Percentiles rank a stretch among this genome's conserved stretches.
phyloP scores from a whole-genome alignment of 495 filamentous ascomycete genomes.

The Lasiosphaeria ovina region DNA sequence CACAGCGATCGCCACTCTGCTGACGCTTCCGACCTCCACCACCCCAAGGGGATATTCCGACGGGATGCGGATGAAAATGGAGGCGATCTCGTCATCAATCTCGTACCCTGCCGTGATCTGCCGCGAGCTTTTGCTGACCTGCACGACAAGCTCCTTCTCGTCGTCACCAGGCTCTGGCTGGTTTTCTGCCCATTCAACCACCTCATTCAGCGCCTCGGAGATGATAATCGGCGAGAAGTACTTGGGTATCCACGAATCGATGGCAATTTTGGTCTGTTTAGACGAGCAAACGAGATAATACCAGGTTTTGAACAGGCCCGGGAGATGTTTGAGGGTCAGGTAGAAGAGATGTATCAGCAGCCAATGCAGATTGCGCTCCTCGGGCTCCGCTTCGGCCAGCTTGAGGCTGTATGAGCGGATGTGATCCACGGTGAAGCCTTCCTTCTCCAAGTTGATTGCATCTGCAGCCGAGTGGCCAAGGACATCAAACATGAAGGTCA shows the following conservation, averaged over 20 bases:
- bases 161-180: conserved; percentile 54
- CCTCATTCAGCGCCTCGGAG: conserved; percentile 64
- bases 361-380: conserved; percentile 72
- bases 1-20: conserved; percentile 67
- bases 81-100: conserved; percentile 80
- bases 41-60: conserved; percentile 74
- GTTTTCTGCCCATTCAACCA: conserved; percentile 66
- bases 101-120: conserved; percentile 81
- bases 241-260: conserved; percentile 80
- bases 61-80: conserved; percentile 76
- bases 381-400: conserved; percentile 53
- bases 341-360: conserved; percentile 86
- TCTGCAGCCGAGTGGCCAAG: conserved; percentile 69
- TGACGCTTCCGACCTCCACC: conserved; percentile 72
- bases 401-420: conserved; percentile 64
- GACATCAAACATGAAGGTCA: conserved; percentile 78
- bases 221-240: conserved; percentile 82
- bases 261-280: conserved; percentile 69
- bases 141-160: conserved; percentile 70
- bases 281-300: conserved; percentile 67
- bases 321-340: conserved; percentile 68
- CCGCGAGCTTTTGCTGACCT: conserved; percentile 62
- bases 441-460: conserved; percentile 55
- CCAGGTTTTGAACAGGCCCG: conserved; percentile 81
- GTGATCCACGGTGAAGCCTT: conserved; percentile 52